Evolutionary conservation across 169 alveolate genomes (phyloP).

Genomic region (Plasmodium knowlesi): DNA sequence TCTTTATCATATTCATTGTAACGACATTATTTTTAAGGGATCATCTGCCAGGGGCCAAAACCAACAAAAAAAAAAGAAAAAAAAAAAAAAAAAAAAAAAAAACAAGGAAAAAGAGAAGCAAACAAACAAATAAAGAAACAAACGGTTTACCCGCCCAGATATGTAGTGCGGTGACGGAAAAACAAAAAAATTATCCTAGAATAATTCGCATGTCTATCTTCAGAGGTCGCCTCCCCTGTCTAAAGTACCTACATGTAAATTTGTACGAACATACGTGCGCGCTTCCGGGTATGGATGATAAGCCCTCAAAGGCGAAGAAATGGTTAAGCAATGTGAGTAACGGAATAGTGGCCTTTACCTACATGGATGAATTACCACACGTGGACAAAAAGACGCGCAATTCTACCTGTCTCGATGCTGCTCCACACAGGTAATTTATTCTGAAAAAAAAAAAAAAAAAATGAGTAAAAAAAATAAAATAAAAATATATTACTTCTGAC

Average conservation of each 20-base stretch:
- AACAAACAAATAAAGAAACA: neutral
- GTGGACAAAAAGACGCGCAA: neutral
- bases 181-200: neutral
- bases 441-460: neutral
- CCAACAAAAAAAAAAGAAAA: neutral
- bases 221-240: neutral
- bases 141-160: neutral
- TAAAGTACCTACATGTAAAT: neutral
- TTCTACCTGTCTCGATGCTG: neutral
- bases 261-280: neutral
- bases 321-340: neutral
- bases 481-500: neutral
- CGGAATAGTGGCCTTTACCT: neutral
- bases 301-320: neutral
- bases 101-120: neutral
- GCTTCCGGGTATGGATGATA: neutral
- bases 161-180: too few species aligned
- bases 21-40: neutral
- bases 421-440: neutral
- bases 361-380: neutral
- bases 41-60: neutral
- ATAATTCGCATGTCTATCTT: neutral
- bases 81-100: neutral
- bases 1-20: constrained; percentile 75
- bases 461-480: neutral